Conservation (phyloP, 2,329 filamentous ascomycete species). For the Camillea tinctor region DNA sequence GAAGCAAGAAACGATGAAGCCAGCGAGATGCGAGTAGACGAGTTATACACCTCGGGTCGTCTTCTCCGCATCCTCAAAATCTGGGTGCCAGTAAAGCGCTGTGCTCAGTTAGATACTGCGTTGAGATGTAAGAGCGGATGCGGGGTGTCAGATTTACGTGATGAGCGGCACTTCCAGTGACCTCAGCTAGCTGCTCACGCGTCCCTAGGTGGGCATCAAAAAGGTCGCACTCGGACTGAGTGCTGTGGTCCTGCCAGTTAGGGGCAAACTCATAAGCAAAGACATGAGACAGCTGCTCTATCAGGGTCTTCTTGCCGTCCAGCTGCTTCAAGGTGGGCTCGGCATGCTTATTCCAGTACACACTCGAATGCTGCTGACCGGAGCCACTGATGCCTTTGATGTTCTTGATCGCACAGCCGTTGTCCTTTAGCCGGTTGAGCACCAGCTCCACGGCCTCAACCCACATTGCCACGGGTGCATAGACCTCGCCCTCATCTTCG, state of each 20-base stretch:
- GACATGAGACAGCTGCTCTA: constrained; percentile 69
- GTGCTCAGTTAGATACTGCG: constrained; percentile 8
- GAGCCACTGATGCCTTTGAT: constrained; percentile 85
- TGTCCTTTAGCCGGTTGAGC: constrained; percentile 66
- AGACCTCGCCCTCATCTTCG: constrained; percentile 81
- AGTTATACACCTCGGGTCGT: constrained; percentile 76
- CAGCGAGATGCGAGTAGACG: constrained; percentile 82
- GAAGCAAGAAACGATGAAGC: constrained; percentile 96
- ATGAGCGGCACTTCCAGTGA: constrained; percentile 90
- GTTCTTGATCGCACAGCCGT: constrained; percentile 68
- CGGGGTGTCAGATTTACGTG: constrained; percentile 61
- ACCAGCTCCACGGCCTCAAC: constrained; percentile 89
- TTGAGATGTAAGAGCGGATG: background rate
- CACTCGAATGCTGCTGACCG: constrained; percentile 96
- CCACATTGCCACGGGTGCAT: constrained; percentile 91
- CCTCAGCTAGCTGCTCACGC: constrained; percentile 67
- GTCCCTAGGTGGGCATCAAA: constrained; percentile 75
- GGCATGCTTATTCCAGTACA: constrained; percentile 81
- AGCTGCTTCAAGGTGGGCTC: constrained; percentile 72
- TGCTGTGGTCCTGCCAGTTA: constrained; percentile 98
- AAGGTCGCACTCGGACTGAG: constrained; percentile 83
- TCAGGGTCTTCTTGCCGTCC: constrained; percentile 46
- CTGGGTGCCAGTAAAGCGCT: constrained; percentile 97
- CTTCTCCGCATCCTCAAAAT: constrained; percentile 84
- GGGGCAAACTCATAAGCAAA: constrained; percentile 86